These are phyloP conservation scores for Adansonia madagascariensis DNA, from an alignment of 441 rosid species.

Conservation along the genomic window DNA sequence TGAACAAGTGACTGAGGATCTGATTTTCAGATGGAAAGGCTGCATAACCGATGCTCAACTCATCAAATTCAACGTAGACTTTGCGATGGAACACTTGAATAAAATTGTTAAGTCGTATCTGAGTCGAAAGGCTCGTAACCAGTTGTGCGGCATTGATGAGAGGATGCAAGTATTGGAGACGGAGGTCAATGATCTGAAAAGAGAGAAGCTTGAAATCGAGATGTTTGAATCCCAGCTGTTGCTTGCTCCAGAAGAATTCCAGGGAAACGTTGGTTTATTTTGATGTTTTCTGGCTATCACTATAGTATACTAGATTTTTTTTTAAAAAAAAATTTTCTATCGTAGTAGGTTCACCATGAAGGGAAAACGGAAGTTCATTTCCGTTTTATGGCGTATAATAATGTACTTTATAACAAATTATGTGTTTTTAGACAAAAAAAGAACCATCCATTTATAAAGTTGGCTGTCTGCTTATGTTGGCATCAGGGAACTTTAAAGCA, in stretches of 20 bases:
- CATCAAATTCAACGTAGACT: background rate
- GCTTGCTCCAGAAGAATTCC: background rate
- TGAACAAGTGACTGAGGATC: background rate
- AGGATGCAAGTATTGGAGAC: background rate
- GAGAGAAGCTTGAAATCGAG: background rate
- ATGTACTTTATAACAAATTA: too few relatives aligned
- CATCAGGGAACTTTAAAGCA: too few relatives aligned
- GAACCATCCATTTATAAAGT: too few relatives aligned
- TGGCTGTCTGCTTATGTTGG: too few relatives aligned
- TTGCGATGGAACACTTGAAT: background rate
- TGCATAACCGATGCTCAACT: background rate
- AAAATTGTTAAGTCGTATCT: background rate
- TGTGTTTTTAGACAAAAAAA: too few relatives aligned
- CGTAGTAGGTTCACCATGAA: too few relatives aligned
- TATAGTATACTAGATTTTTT: too few relatives aligned
- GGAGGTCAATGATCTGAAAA: background rate
- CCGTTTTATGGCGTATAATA: too few relatives aligned
- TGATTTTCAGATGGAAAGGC: background rate
- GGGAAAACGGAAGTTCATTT: too few relatives aligned
- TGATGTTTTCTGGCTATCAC: background rate
- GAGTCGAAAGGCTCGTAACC: background rate
- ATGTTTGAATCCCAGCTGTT: background rate
- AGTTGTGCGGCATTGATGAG: background rate
- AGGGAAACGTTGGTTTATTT: background rate
- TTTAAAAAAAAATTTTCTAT: too few relatives aligned